Base-by-base conservation (phyloP, 805 yeast species). In the Nematodospora valgi region DNA sequence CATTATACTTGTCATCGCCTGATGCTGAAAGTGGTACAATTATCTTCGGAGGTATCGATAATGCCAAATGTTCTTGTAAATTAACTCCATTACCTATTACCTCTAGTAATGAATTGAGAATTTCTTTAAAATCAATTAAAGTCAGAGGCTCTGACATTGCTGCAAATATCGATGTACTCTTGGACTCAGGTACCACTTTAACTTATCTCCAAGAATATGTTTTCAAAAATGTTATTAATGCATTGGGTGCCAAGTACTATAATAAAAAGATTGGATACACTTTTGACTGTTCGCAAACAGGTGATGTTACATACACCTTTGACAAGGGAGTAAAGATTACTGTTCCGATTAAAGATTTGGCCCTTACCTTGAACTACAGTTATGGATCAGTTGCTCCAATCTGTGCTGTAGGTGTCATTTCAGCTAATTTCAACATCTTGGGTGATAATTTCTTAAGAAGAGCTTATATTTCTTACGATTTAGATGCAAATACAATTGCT, bases 371-470 rank as follows among this genome's bases (percentile, higher is more conserved):
- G 14, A 23, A 34, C 12, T 28, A 36, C 77, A 38, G 48, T 57
- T 36, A 40, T 31, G 22, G 73, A 70, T 4, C 77, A 79, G 13
- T 46, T 44, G 50, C 57, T 34, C 16, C 48, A 32, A 16, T n/a
- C 14, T 55, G 60, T 38, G 46, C 32, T 39, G 39, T 54, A 37
- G 48, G 51, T 6, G 38, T 54, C 12, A 22, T 44, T 16, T 38
- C 23, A 10, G 26, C 33, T n/a, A n/a, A 17, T 5, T 4, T 2
- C 4, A 46, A 55, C 20, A 67, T 78, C 36, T 59, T 82, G 21
- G 88, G 88, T 11, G 85, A 79, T 48, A 66, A 70, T 25, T 73
- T 81, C 51, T 54, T 82, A 41, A 64, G 82, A 31, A 64, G 73
- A 34, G 77, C 79, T 2, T 79, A 78, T 52, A 64, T 76, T 18